phyloP scores from a whole-genome alignment of 2,329 filamentous ascomycete species.

The Atkinsonella texensis region DNA sequence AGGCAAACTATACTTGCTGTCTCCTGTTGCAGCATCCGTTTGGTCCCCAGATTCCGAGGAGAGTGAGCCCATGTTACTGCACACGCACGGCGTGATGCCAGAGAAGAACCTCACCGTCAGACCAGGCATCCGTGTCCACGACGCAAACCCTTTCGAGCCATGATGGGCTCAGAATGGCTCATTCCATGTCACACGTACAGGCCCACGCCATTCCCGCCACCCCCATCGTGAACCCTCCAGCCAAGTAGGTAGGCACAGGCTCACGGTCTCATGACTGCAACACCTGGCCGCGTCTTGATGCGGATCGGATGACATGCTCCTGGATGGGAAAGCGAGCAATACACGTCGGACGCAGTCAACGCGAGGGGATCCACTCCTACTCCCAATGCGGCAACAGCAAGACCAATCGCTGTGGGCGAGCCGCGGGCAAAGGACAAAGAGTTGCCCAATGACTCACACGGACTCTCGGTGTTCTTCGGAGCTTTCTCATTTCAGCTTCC shows the following conservation, averaged over 20 bases:
- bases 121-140: neutral
- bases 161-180: too few relatives aligned
- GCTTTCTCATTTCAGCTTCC: neutral
- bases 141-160: too few relatives aligned
- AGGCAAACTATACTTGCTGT: too few relatives aligned
- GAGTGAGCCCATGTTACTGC: too few relatives aligned
- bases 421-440: neutral
- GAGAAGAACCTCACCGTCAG: neutral
- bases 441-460: neutral
- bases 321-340: too few relatives aligned
- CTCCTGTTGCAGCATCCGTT: too few relatives aligned
- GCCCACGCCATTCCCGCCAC: neutral
- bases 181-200: neutral
- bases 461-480: neutral
- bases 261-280: neutral
- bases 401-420: neutral
- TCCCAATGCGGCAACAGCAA: neutral
- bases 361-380: neutral
- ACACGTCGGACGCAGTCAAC: neutral
- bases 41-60: too few relatives aligned
- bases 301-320: too few relatives aligned
- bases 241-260: neutral
- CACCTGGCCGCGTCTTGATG: too few relatives aligned
- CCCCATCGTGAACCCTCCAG: slow-evolving; percentile 4
- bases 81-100: neutral